A percentile compares a stretch with the other conserved stretches of the same genome.
These are phyloP conservation scores for Blastobotrys buckinghamii DNA, from an alignment of 1,139 yeast genomes.

Conservation along the genomic window DNA sequence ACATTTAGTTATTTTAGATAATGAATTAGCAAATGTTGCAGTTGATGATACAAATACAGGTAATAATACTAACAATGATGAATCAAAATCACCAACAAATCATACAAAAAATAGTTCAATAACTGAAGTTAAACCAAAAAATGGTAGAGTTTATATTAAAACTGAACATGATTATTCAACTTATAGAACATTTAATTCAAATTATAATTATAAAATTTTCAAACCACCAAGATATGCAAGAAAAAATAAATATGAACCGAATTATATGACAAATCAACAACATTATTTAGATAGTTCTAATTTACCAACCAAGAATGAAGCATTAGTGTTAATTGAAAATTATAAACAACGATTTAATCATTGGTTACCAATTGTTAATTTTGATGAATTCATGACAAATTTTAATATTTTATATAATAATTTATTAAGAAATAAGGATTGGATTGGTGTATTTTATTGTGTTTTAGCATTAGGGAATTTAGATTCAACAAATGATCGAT, in stretches of 20 bases:
- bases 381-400: slow-evolving; percentile 19
- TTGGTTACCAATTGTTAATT: slow-evolving; percentile 26
- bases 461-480: slow-evolving; percentile 26
- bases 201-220: slow-evolving; percentile 6
- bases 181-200: slow-evolving; percentile 2
- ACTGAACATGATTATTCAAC: slow-evolving; percentile 6
- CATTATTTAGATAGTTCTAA: background rate
- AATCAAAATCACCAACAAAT: background rate
- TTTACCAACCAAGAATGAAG: slow-evolving; percentile 4
- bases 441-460: slow-evolving; percentile 22
- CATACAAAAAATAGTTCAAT: too few relatives aligned
- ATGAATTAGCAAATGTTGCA: slow-evolving; percentile 13
- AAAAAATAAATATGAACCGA: background rate
- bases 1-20: slow-evolving; percentile 16
- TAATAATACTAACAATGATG: background rate
- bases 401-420: slow-evolving; percentile 3
- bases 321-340: slow-evolving; percentile 11
- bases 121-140: background rate
- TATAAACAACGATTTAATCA: slow-evolving; percentile 21
- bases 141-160: slow-evolving; percentile 3
- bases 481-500: background rate
- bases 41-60: background rate
- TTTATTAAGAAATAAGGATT: slow-evolving; percentile 8
- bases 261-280: background rate
- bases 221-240: slow-evolving; percentile 11